Conservation (phyloP, 2,329 filamentous ascomycete species). For the Chalara sp. region DNA sequence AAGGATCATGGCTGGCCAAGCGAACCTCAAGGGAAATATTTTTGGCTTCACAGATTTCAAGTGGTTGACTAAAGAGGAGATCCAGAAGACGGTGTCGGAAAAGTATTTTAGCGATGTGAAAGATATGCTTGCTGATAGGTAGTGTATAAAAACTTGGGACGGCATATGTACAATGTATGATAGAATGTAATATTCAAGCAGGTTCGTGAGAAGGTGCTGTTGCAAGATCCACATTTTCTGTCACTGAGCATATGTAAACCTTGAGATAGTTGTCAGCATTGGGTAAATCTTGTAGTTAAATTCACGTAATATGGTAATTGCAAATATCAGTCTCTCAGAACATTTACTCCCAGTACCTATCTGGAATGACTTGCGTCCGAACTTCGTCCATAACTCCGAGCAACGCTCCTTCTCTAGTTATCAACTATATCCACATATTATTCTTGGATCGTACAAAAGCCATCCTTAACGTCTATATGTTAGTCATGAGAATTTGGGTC, state of each 20-base stretch:
- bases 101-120: conserved; percentile 69
- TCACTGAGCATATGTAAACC: too few relatives aligned
- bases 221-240: not conserved
- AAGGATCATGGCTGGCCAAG: conserved; percentile 95
- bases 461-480: too few relatives aligned
- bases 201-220: not conserved
- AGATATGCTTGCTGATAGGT: conserved; percentile 81
- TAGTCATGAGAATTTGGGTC: not conserved
- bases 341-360: too few relatives aligned
- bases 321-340: too few relatives aligned
- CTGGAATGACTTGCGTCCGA: too few relatives aligned
- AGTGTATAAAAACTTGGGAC: not conserved
- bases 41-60: conserved; percentile 76
- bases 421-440: not conserved
- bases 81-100: conserved; percentile 56
- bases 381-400: too few relatives aligned
- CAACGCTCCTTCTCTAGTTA: too few relatives aligned
- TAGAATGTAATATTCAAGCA: conserved; percentile 8
- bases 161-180: conserved; percentile 6
- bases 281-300: not conserved
- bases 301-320: too few relatives aligned
- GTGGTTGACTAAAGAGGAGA: conserved; percentile 89
- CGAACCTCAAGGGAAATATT: conserved; percentile 64
- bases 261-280: too few relatives aligned
- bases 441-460: not conserved